These are phyloP conservation scores for Phialophora tarda DNA, from an alignment of 2,329 filamentous ascomycete genomes.

Conservation along the genomic window DNA sequence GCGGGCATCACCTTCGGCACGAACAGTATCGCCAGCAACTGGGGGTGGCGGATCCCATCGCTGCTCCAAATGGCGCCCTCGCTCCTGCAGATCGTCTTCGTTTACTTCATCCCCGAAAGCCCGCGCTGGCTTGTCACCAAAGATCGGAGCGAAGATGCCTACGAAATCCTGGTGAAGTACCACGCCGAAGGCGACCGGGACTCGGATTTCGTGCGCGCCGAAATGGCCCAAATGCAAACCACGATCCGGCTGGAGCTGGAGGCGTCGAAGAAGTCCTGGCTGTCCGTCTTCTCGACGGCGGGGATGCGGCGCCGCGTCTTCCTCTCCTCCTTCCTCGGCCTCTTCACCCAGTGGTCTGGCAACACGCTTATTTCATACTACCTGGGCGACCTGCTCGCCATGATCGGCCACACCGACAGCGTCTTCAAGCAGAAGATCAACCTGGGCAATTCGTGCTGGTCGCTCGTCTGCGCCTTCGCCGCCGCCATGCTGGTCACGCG, in stretches of 20 bases:
- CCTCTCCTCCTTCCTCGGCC: constrained; percentile 42
- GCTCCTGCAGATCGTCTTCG: constrained; percentile 41
- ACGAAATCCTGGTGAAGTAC: constrained; percentile 48
- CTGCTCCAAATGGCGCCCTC: constrained; percentile 50
- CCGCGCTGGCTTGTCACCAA: constrained; percentile 39
- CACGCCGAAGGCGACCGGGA: constrained; percentile 59
- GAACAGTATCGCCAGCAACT: constrained; percentile 46
- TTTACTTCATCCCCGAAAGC: constrained; percentile 41
- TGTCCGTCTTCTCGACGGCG: constrained; percentile 41
- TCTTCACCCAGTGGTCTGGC: constrained; percentile 50
- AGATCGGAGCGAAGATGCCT: constrained; percentile 40
- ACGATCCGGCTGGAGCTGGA: constrained; percentile 63
- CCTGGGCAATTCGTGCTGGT: constrained; percentile 49
- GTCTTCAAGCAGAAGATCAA: constrained; percentile 50
- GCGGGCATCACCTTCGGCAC: constrained; percentile 52
- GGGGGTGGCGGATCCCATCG: constrained; percentile 56
- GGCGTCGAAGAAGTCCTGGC: constrained; percentile 48
- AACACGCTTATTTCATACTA: constrained; percentile 49
- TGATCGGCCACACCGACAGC: constrained; percentile 48
- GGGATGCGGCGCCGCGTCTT: constrained; percentile 45
- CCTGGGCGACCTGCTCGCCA: constrained; percentile 43
- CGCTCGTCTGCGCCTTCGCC: constrained; percentile 47
- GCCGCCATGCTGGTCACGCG: constrained; percentile 50
- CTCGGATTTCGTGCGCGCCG: constrained; percentile 62
- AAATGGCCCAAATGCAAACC: constrained; percentile 65